A percentile compares a stretch with the other conserved stretches of the same genome.
Conservation (phyloP, 176 grass and related monocot genomes). For the Phragmites australis region DNA sequence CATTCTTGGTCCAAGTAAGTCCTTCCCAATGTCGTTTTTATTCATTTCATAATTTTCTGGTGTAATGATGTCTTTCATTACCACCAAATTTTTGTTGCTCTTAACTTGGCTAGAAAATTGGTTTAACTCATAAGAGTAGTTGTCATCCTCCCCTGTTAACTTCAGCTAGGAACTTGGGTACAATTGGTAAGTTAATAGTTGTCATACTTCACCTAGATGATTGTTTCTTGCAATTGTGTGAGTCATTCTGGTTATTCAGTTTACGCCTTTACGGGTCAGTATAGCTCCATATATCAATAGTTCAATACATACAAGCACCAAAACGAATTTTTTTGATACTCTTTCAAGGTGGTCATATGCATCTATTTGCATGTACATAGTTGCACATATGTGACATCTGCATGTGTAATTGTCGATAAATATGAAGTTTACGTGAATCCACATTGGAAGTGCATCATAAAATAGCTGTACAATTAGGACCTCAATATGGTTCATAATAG, state of each 20-base stretch:
- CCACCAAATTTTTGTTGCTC: background rate
- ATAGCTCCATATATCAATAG: constrained; percentile 19
- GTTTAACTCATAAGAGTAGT: constrained; percentile 1
- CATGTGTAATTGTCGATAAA: background rate
- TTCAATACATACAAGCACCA: constrained; percentile 21
- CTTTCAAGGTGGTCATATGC: background rate
- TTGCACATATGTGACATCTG: background rate
- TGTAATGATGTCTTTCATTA: constrained; percentile 10
- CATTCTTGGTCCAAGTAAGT: constrained; percentile 82
- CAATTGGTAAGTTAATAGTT: no score
- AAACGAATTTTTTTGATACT: background rate
- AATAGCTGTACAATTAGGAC: no score
- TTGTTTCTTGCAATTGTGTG: constrained; percentile 17
- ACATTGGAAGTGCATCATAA: background rate
- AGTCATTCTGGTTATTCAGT: background rate
- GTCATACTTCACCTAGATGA: background rate
- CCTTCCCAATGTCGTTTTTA: background rate
- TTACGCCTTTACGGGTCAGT: background rate
- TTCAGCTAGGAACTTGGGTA: background rate
- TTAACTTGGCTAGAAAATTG: constrained; percentile 12
- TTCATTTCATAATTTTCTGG: background rate
- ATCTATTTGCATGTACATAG: background rate
- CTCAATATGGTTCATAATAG: background rate
- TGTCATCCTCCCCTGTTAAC: background rate
- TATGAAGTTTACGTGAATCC: background rate